Base-by-base conservation (phyloP, 1,284 basidiomycete species). In the Heterobasidion irregulare region DNA sequence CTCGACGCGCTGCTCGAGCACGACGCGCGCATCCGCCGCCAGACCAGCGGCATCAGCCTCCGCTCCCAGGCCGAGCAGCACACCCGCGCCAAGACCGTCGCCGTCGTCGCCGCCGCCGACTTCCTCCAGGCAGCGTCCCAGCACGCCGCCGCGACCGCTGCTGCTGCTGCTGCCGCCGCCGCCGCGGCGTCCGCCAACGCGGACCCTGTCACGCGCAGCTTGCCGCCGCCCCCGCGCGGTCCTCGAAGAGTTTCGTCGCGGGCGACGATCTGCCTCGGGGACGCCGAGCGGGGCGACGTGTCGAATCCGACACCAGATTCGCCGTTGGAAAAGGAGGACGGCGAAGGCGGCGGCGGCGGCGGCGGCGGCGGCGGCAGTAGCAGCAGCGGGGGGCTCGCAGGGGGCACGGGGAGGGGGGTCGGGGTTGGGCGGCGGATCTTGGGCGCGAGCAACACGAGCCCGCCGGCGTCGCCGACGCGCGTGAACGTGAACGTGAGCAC, bases 1-100 rank as follows among this genome's bases (percentile, higher is more conserved):
- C 75, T 84, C 49, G 76, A 82, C 59, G 83, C 83, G 8, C 64
- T 85, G 8, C 70, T 85, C 56, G 76, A 82, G 62, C 77, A 81
- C 59, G 83, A 83, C 56, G 80, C 83, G 55, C 72, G 72, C 54
- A 54, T 55, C 34, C 63, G 59, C 52, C 47, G 52, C 36, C 38
- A 36, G 36, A 33, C 26, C 18, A 32, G 46, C 46, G 10, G 10
- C 13, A 8, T 16, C 47, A 18, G 19, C 47, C 47, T 47, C 47
- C 13, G 34, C 18, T 32, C 47, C 26, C 47, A 49, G 47, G 45
- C 50, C 43, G 46, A 38, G 26, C 46, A 41, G 12, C 38, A 41
- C 38, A 12, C 38, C n/a, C 38, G 38, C 38, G 38, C 38, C 12
- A 41, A 41, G 26, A 10, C 16, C 43, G 43, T 44, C 13, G 26